These are phyloP conservation scores for Bruguiera parviflora DNA, from an alignment of 345 rosid species.

Conservation along the genomic window DNA sequence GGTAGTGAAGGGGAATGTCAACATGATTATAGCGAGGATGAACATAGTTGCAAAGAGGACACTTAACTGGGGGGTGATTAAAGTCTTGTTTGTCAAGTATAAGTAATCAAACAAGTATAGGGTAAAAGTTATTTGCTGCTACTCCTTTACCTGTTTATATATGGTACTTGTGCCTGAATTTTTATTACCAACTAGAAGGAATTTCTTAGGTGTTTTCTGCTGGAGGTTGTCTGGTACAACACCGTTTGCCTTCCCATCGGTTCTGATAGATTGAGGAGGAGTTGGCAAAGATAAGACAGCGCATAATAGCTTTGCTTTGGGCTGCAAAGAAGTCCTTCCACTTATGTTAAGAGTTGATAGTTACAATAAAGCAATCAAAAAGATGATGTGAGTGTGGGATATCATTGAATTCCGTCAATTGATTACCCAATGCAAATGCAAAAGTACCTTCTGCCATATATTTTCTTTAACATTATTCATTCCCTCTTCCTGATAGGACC, in stretches of 20 bases:
- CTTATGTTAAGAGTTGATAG: slow-evolving; percentile 9
- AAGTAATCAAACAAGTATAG: background rate
- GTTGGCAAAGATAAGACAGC: slow-evolving; percentile 54
- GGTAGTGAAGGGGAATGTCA: no score
- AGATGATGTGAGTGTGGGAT: slow-evolving; percentile 10
- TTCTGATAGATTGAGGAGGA: slow-evolving; percentile 36
- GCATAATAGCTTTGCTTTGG: slow-evolving; percentile 41
- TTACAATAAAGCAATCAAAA: slow-evolving; percentile 9
- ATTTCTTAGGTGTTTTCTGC: slow-evolving; percentile 38
- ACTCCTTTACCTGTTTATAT: slow-evolving; percentile 64
- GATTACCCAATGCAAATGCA: slow-evolving; percentile 8
- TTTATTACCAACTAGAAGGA: slow-evolving; percentile 67
- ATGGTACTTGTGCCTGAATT: slow-evolving; percentile 84
- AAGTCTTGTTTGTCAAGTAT: background rate
- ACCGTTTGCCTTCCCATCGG: slow-evolving; percentile 33
- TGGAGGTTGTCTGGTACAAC: slow-evolving; percentile 8
- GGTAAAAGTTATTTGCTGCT: background rate
- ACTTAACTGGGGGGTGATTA: background rate
- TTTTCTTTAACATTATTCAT: slow-evolving; percentile 44
- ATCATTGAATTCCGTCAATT: background rate
- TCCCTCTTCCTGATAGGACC: slow-evolving; percentile 74
- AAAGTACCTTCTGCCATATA: slow-evolving; percentile 66
- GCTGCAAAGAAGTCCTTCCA: slow-evolving; percentile 34
- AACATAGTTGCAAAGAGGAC: background rate
- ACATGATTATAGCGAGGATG: background rate